These are phyloP conservation scores for Blastomyces parvus DNA, from an alignment of 2,329 filamentous ascomycete species.

Conservation along the genomic window DNA sequence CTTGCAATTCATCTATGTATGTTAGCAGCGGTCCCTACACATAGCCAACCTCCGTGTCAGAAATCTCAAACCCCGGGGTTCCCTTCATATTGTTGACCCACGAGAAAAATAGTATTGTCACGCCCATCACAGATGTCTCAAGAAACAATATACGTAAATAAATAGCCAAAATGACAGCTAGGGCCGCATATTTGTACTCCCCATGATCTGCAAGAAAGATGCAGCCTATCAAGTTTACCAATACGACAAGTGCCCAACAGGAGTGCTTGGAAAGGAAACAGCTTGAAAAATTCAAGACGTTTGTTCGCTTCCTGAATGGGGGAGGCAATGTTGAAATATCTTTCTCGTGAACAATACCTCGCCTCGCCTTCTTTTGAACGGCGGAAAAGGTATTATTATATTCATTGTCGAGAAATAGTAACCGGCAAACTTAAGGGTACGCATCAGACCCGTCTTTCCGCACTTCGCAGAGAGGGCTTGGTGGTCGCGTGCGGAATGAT, in stretches of 20 bases:
- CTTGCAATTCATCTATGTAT: background rate
- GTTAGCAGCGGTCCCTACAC: background rate
- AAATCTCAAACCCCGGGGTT: background rate
- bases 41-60: background rate
- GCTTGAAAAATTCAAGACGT: background rate
- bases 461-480: too few species aligned
- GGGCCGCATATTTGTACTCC: background rate
- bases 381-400: background rate
- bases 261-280: background rate
- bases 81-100: background rate
- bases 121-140: background rate
- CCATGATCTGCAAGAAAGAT: background rate
- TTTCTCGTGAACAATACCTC: background rate
- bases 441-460: too few species aligned
- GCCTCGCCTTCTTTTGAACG: background rate
- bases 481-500: background rate
- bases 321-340: background rate
- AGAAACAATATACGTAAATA: background rate
- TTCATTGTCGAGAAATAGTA: background rate
- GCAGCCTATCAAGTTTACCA: background rate
- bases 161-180: background rate
- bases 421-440: background rate
- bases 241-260: background rate
- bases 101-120: background rate
- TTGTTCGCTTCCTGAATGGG: background rate